phyloP scores from a whole-genome alignment of 768 basidiomycete genomes.

The Suillus placidus region DNA sequence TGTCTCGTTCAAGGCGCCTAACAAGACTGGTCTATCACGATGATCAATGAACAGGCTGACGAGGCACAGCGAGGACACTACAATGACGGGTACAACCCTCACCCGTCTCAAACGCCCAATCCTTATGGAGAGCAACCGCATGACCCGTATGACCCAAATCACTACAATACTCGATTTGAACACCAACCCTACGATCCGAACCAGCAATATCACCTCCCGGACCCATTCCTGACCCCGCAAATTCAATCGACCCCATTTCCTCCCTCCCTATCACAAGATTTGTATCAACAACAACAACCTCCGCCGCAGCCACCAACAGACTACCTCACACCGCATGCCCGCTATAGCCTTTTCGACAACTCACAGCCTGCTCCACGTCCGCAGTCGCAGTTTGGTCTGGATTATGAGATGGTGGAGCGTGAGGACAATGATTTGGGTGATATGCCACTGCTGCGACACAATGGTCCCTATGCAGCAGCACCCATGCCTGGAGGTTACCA shows the following conservation, averaged over 20 bases:
- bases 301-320: constrained; percentile 22
- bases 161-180: constrained; percentile 36
- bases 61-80: constrained; percentile 65
- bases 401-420: constrained; percentile 45
- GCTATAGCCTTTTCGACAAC: constrained; percentile 30
- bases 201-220: constrained; percentile 43
- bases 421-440: constrained; percentile 58
- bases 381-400: constrained; percentile 25
- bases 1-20: neutral
- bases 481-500: constrained; percentile 50
- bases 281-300: constrained; percentile 31
- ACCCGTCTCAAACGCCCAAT: constrained; percentile 40
- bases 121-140: constrained; percentile 47
- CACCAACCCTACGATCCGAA: constrained; percentile 33
- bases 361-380: constrained; percentile 27
- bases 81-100: constrained; percentile 67
- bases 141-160: constrained; percentile 29
- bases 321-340: constrained; percentile 14
- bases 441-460: constrained; percentile 64
- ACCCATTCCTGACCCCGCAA: constrained; percentile 38
- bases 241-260: constrained; percentile 21
- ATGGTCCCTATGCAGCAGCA: constrained; percentile 34
- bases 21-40: neutral
- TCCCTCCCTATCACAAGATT: constrained; percentile 24
- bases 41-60: constrained; percentile 48